Evolutionary conservation across 2,329 filamentous ascomycete species (phyloP), one percentile per base, ranked within the genome.

Genomic region (Fusarium fujikuroi): DNA sequence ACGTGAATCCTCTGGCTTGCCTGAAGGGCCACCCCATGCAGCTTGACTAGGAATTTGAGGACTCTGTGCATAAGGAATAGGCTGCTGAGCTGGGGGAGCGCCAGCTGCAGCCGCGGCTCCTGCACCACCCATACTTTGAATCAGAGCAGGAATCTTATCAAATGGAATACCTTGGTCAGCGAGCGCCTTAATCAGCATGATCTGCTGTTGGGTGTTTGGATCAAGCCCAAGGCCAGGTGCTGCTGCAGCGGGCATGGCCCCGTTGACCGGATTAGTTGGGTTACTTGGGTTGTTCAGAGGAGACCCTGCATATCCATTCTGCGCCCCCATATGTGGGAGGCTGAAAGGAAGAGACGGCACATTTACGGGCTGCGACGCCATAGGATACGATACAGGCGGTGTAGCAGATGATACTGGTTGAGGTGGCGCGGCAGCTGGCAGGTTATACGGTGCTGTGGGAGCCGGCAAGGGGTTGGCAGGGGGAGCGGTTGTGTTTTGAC

Each of bases 171-270:
- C 93, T 81, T 94, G 92, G 39, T 92, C 90, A 66, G 91, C 88
- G 62, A 97, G 87, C 16, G 92, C 87, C 82, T 95, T 93, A 76
- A 97, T 89, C 72, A 96, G 83, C 80, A 92, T 85, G 62, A 95
- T 85, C 79, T 95, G 92, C 79, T 93, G 88, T 74, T 93, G 90
- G 64, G 92, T 84, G 71, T 88, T 90, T 70, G 83, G 83, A 73
- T 88, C 86, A 79, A 87, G 78, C 63, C 80, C 82, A 69, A 81
- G 76, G 53, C 79, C 80, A 34, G 70, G 60, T 32, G 69, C 71
- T 32, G 69, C 71, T 37, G 80, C 79, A 70, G 80, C 80, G 69
- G 79, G 79, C 62, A 82, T 79, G 66, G 79, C 81, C 58, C 80
- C 78, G 59, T 77, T 72, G 62, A 78, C 78, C 23, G 77, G 71